Evolutionary conservation across 768 basidiomycete species (phyloP).

Genomic region (Serendipita sp.): DNA sequence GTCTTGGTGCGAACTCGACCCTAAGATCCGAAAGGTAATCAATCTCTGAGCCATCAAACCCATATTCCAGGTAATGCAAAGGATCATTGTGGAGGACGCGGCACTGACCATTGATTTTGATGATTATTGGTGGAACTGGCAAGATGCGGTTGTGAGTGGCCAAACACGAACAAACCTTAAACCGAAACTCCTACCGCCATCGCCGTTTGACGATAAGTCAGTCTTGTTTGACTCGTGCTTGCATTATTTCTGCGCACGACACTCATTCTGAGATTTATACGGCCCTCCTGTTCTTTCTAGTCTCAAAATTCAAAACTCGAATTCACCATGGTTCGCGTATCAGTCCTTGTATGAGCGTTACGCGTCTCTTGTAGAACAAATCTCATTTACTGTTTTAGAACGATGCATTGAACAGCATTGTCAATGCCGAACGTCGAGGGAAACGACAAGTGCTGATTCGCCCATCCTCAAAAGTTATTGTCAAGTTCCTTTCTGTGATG

Average conservation of each 20-base stretch:
- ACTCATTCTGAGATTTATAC: conserved; percentile 55
- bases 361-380: background rate
- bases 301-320: conserved; percentile 8
- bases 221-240: conserved; percentile 56
- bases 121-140: background rate
- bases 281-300: background rate
- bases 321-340: conserved; percentile 64
- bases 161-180: conserved; percentile 4
- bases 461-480: conserved; percentile 93
- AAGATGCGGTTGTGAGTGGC: background rate
- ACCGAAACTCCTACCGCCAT: background rate
- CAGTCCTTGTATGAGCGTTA: conserved; percentile 47
- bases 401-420: conserved; percentile 74
- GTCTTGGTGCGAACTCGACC: conserved; percentile 99
- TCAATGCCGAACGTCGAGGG: conserved; percentile 98
- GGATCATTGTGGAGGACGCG: background rate
- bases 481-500: conserved; percentile 97
- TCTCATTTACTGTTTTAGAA: conserved; percentile 5
- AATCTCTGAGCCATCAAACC: background rate
- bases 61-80: background rate
- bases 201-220: conserved; percentile 8
- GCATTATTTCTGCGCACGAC: conserved; percentile 40
- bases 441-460: conserved; percentile 98
- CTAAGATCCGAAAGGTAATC: conserved; percentile 26
- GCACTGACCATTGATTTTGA: background rate